phyloP scores from a whole-genome alignment of 2,329 filamentous ascomycete species.

The Furcasterigmium furcatum region DNA sequence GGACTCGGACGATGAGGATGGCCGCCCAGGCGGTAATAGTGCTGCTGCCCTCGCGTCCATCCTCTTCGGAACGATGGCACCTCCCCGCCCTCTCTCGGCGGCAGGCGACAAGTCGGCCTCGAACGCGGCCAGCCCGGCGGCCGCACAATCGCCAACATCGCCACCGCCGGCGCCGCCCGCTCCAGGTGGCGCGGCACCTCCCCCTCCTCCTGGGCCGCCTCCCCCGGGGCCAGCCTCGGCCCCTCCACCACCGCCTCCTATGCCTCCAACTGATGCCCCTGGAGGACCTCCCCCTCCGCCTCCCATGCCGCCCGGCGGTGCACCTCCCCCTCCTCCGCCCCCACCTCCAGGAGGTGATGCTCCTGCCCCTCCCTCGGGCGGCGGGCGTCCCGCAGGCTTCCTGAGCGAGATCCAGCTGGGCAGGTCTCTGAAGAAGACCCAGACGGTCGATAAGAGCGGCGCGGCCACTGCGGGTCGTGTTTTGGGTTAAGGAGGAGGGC shows the following conservation, averaged over 20 bases:
- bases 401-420: slow-evolving; percentile 82
- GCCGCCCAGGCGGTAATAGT: slow-evolving; percentile 73
- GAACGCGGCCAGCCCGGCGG: slow-evolving; percentile 32
- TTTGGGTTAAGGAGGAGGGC: slow-evolving; percentile 28
- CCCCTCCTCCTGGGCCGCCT: slow-evolving; percentile 19
- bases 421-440: slow-evolving; percentile 76
- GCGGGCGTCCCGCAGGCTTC: slow-evolving; percentile 58
- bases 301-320: slow-evolving; percentile 23
- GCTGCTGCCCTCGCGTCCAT: slow-evolving; percentile 93
- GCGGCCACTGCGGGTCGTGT: slow-evolving; percentile 76
- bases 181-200: slow-evolving; percentile 22
- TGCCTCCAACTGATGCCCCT: slow-evolving; percentile 23
- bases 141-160: slow-evolving; percentile 30
- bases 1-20: slow-evolving; percentile 73
- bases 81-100: slow-evolving; percentile 82
- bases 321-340: slow-evolving; percentile 37
- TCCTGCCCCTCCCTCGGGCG: slow-evolving; percentile 39
- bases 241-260: slow-evolving; percentile 29
- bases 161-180: slow-evolving; percentile 22
- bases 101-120: slow-evolving; percentile 65
- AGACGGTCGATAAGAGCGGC: slow-evolving; percentile 81
- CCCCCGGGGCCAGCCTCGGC: slow-evolving; percentile 14
- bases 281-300: slow-evolving; percentile 25
- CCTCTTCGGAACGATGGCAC: slow-evolving; percentile 94
- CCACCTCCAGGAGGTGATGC: slow-evolving; percentile 35